Conservation (phyloP, 2,329 filamentous ascomycete genomes). For the Aspergillus sergii region DNA sequence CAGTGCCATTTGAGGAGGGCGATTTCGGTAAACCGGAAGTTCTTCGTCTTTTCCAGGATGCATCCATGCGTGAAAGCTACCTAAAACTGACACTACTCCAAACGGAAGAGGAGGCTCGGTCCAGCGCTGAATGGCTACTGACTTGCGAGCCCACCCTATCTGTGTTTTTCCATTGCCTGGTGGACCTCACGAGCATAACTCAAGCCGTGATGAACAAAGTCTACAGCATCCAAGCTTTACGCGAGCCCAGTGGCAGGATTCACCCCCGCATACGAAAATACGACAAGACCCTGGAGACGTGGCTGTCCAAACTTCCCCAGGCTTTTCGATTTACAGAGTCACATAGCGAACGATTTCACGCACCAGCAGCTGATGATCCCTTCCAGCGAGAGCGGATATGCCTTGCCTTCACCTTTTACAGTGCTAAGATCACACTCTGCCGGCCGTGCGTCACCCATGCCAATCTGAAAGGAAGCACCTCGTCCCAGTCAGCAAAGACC, state of each 20-base stretch:
- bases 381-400: constrained; percentile 35
- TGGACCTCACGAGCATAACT: constrained; percentile 40
- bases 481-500: background rate
- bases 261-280: constrained; percentile 39
- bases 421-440: constrained; percentile 42
- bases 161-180: constrained; percentile 41
- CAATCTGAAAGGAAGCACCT: constrained; percentile 17
- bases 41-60: constrained; percentile 28
- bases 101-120: constrained; percentile 13
- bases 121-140: constrained; percentile 23
- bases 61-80: constrained; percentile 17
- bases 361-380: constrained; percentile 17
- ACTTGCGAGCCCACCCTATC: constrained; percentile 32
- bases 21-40: constrained; percentile 30
- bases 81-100: constrained; percentile 36
- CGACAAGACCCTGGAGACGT: constrained; percentile 33
- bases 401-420: constrained; percentile 46
- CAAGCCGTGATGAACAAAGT: constrained; percentile 41
- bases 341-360: constrained; percentile 22
- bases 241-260: constrained; percentile 31
- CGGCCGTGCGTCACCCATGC: constrained; percentile 45
- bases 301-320: constrained; percentile 37
- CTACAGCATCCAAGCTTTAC: constrained; percentile 42
- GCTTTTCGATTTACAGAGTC: constrained; percentile 37
- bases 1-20: constrained; percentile 42